A percentile compares a stretch with the other conserved stretches of the same genome.
These are phyloP conservation scores for Zizania latifolia DNA, from an alignment of 176 grass and related monocot species.

Conservation along the genomic window DNA sequence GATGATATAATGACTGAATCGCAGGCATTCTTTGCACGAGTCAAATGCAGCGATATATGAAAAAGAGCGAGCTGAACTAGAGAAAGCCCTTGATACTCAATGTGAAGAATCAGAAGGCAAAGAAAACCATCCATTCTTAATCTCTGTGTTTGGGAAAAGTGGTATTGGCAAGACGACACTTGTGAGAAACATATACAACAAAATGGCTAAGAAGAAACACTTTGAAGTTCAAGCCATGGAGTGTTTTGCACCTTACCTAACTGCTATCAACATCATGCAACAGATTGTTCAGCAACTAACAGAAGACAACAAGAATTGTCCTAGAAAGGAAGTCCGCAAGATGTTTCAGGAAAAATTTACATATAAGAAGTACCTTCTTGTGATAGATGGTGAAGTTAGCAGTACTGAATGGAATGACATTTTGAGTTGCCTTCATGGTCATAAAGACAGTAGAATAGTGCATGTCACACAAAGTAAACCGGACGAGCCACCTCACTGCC, in stretches of 20 bases:
- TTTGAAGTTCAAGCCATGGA: background rate
- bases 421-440: background rate
- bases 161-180: constrained; percentile 23
- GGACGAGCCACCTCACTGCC: background rate
- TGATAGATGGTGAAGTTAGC: constrained; percentile 29
- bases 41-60: background rate
- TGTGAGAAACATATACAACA: background rate
- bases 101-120: background rate
- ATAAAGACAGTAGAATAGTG: background rate
- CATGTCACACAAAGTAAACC: constrained; percentile 2
- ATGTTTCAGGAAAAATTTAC: background rate
- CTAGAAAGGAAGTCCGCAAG: accelerated
- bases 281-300: background rate
- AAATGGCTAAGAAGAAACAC: background rate
- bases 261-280: constrained; percentile 8
- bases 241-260: background rate
- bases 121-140: background rate
- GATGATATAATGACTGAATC: background rate
- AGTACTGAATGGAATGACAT: constrained; percentile 9
- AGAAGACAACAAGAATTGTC: background rate
- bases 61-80: background rate
- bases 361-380: background rate
- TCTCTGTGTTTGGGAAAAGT: background rate
- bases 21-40: background rate
- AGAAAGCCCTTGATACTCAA: background rate